Conservation (phyloP, 2,329 filamentous ascomycete genomes). For the Aspergillus spinulosporus region DNA sequence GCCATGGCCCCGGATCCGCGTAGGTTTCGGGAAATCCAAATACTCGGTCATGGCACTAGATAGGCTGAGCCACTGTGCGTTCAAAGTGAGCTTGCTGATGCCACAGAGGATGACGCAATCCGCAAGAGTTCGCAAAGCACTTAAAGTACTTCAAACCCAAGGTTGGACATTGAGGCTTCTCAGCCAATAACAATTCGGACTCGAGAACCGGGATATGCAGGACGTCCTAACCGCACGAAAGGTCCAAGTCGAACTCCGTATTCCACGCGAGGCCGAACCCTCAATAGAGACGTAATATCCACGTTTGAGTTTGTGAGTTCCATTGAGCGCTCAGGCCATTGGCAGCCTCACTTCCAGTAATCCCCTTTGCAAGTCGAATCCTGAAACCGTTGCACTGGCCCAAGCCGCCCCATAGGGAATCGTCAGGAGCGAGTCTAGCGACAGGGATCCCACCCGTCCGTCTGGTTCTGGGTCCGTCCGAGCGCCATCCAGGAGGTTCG, state of each 20-base stretch:
- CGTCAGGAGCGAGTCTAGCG: background rate
- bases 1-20: background rate
- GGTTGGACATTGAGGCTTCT: background rate
- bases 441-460: constrained; percentile 23
- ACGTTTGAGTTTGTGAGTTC: background rate
- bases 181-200: background rate
- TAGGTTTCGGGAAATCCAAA: background rate
- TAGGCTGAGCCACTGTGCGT: background rate
- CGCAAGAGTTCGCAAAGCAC: background rate
- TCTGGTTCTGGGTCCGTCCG: constrained; percentile 17
- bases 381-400: constrained; percentile 5
- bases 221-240: background rate
- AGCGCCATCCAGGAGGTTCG: constrained; percentile 7
- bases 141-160: background rate
- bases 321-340: constrained; percentile 1
- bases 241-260: background rate
- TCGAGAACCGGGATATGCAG: constrained; percentile 2
- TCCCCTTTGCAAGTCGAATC: background rate
- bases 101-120: background rate
- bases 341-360: constrained; percentile 2
- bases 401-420: too few relatives aligned
- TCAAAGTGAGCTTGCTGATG: background rate
- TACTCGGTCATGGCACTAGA: background rate
- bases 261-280: background rate
- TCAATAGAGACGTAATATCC: background rate